Conservation (phyloP, 352 stramenopile species). For the Phytophthora cactorum region DNA sequence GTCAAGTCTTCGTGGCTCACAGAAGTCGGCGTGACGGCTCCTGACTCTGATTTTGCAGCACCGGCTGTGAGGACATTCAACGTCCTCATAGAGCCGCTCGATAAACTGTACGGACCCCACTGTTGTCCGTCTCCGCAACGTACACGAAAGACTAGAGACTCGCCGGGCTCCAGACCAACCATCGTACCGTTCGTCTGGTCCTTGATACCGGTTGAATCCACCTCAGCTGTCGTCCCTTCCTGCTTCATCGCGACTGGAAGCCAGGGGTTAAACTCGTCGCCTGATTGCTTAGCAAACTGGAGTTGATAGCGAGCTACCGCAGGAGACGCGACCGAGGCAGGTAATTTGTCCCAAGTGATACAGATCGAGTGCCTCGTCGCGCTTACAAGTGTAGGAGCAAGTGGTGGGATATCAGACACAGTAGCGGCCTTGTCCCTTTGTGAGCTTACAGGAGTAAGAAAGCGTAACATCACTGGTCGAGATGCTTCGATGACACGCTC, state of each 20-base stretch:
- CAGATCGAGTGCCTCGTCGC: slow-evolving; percentile 65
- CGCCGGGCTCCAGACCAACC: slow-evolving; percentile 59
- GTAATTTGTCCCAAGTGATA: slow-evolving; percentile 66
- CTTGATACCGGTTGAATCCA: slow-evolving; percentile 53
- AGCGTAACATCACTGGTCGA: slow-evolving; percentile 71
- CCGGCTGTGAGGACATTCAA: slow-evolving; percentile 33
- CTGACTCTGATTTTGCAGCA: slow-evolving; percentile 2
- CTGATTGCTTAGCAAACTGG: slow-evolving; percentile 68
- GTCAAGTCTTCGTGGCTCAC: slow-evolving; percentile 3
- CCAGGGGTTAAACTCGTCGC: slow-evolving; percentile 68
- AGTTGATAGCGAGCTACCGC: slow-evolving; percentile 57
- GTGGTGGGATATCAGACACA: slow-evolving; percentile 61
- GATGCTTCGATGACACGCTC: slow-evolving; percentile 76
- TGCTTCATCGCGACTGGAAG: slow-evolving; percentile 60
- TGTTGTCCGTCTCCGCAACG: slow-evolving; percentile 60
- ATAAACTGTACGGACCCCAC: slow-evolving; percentile 75
- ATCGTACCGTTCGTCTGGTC: slow-evolving; percentile 68
- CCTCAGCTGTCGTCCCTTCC: slow-evolving; percentile 39
- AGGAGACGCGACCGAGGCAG: slow-evolving; percentile 17
- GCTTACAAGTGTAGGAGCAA: slow-evolving; percentile 71
- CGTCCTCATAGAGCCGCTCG: slow-evolving; percentile 62
- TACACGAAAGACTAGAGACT: slow-evolving; percentile 69
- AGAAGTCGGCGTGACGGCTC: slow-evolving; percentile 19
- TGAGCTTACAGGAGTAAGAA: slow-evolving; percentile 58
- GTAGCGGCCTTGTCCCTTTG: slow-evolving; percentile 44